Evolutionary conservation across 768 basidiomycete genomes (phyloP).

Genomic region (Kwoniella sp.): DNA sequence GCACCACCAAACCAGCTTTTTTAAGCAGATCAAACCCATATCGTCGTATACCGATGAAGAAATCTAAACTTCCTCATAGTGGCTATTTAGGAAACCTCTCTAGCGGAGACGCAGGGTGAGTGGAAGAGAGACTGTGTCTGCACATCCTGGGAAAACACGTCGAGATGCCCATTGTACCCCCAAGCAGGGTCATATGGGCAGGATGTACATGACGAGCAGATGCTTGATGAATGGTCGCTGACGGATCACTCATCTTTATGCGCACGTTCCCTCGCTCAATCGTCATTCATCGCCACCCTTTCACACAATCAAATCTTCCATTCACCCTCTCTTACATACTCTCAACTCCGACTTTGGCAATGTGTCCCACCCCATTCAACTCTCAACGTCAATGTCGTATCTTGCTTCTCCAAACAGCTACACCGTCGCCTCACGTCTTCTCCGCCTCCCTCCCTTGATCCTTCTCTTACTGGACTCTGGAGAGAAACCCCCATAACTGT

Average conservation of each 20-base stretch:
- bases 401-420: slow-evolving; percentile 29
- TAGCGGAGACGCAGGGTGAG: slow-evolving; percentile 45
- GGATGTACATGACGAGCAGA: no score
- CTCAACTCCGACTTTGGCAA: neutral
- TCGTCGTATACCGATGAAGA: slow-evolving; percentile 39
- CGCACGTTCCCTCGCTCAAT: neutral
- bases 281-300: slow-evolving; percentile 2
- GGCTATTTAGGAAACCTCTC: slow-evolving; percentile 32
- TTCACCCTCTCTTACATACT: neutral
- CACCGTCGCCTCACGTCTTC: slow-evolving; percentile 36
- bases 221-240: neutral
- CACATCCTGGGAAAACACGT: no score
- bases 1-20: neutral
- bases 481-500: slow-evolving; percentile 56
- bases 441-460: slow-evolving; percentile 49
- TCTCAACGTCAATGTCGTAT: no score
- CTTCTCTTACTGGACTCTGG: slow-evolving; percentile 50
- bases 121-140: no score
- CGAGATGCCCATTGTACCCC: no score
- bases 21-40: slow-evolving; percentile 2
- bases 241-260: slow-evolving; percentile 8
- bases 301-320: neutral
- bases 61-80: slow-evolving; percentile 51
- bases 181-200: no score
- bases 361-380: no score